These are phyloP conservation scores for Neostapfia colusana DNA, from an alignment of 176 grass and related monocot species.

Conservation along the genomic window DNA sequence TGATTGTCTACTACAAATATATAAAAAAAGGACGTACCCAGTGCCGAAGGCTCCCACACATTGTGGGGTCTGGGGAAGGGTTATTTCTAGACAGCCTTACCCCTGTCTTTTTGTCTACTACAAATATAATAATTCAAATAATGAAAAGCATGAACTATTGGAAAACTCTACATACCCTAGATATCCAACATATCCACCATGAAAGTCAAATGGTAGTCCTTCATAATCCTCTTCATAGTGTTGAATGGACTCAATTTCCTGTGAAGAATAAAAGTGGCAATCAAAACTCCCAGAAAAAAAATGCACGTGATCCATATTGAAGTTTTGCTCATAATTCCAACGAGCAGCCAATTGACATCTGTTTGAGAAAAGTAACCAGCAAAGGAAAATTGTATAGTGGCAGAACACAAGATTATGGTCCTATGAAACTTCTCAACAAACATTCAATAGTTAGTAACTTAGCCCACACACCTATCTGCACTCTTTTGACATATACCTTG, in stretches of 20 bases:
- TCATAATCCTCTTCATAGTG: slow-evolving; percentile 81
- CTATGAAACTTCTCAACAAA: not conserved
- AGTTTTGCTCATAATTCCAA: slow-evolving; percentile 15
- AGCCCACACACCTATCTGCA: not conserved
- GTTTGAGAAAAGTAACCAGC: not conserved
- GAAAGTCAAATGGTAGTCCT: slow-evolving; percentile 90
- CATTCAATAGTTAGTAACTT: not conserved
- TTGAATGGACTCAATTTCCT: slow-evolving; percentile 81
- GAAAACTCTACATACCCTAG: slow-evolving; percentile 62
- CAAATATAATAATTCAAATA: not conserved
- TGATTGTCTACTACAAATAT: not conserved
- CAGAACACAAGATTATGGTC: not conserved
- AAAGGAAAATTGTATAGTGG: not conserved
- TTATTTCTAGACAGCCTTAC: too few relatives aligned
- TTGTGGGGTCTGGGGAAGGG: too few relatives aligned
- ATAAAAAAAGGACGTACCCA: too few relatives aligned
- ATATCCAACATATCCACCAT: slow-evolving; percentile 92
- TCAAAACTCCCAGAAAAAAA: not conserved
- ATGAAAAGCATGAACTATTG: not conserved
- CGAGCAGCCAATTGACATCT: not conserved
- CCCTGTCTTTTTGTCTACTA: not conserved
- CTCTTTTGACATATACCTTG: slow-evolving; percentile 60
- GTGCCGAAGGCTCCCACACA: too few relatives aligned
- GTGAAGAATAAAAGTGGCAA: slow-evolving; percentile 19
- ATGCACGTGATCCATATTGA: not conserved